Evolutionary conservation across 2,329 filamentous ascomycete genomes (phyloP).

Genomic region (Chaetomium olivaceum): DNA sequence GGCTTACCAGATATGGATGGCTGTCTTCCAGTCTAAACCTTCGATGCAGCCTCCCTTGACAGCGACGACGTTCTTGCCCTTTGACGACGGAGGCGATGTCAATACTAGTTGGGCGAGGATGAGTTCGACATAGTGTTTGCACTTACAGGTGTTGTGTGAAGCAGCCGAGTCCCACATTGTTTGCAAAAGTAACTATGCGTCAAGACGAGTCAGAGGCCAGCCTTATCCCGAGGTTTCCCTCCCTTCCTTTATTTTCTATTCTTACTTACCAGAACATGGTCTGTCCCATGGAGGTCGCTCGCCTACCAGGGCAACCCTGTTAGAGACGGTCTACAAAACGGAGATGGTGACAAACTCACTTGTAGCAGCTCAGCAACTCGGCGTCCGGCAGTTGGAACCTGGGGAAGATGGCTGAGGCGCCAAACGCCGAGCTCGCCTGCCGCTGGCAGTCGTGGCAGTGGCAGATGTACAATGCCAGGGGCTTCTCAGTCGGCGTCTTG

Average conservation of each 20-base stretch:
- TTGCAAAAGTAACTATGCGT: slow-evolving; percentile 62
- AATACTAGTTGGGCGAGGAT: neutral
- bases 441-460: slow-evolving; percentile 68
- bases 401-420: slow-evolving; percentile 69
- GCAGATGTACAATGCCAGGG: slow-evolving; percentile 68
- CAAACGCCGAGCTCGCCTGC: slow-evolving; percentile 67
- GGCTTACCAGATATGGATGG: slow-evolving; percentile 61
- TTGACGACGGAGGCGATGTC: neutral
- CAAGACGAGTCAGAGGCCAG: neutral
- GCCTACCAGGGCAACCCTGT: slow-evolving; percentile 41
- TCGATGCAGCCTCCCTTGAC: slow-evolving; percentile 69
- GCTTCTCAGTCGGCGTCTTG: slow-evolving; percentile 59
- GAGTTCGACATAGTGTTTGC: neutral
- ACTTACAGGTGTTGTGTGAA: slow-evolving; percentile 61
- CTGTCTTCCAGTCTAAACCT: slow-evolving; percentile 59
- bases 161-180: slow-evolving; percentile 63
- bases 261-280: slow-evolving; percentile 55
- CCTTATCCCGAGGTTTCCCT: neutral
- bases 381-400: slow-evolving; percentile 58
- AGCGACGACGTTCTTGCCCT: slow-evolving; percentile 60
- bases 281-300: slow-evolving; percentile 58
- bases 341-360: slow-evolving; percentile 43
- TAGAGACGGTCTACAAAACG: neutral
- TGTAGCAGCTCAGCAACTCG: slow-evolving; percentile 55
- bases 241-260: neutral